Evolutionary conservation across 2,329 filamentous ascomycete genomes (phyloP).

Genomic region (Pestalotiopsis sp.): DNA sequence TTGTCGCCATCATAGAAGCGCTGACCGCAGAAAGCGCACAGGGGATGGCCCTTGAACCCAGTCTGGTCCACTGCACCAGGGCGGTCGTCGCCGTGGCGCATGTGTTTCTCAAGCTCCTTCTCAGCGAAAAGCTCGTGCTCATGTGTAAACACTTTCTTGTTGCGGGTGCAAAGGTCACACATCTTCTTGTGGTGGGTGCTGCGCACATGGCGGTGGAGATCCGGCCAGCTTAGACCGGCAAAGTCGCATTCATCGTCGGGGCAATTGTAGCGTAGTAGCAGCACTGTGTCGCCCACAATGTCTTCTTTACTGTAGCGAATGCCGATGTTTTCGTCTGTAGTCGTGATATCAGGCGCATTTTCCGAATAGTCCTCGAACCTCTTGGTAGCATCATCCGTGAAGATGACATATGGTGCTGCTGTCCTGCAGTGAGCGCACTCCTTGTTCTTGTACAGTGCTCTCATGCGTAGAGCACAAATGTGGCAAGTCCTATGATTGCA

Average conservation of each 20-base stretch:
- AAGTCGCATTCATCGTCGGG: conserved; percentile 78
- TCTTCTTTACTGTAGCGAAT: conserved; percentile 89
- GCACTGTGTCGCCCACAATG: conserved; percentile 87
- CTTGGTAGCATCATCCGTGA: conserved; percentile 83
- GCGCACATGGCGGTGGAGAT: conserved; percentile 81
- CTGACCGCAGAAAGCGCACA: conserved; percentile 89
- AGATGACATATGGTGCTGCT: conserved; percentile 80
- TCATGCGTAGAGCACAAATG: conserved; percentile 88
- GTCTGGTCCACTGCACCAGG: conserved; percentile 90
- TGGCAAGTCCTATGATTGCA: conserved; percentile 98
- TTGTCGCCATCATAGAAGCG: conserved; percentile 97
- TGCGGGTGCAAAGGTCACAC: conserved; percentile 61
- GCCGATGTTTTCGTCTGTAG: conserved; percentile 81
- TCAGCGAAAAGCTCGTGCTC: conserved; percentile 91
- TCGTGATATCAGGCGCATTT: conserved; percentile 65
- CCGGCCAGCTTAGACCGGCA: conserved; percentile 74
- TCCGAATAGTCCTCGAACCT: conserved; percentile 81
- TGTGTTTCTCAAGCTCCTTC: conserved; percentile 81
- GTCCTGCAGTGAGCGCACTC: conserved; percentile 94
- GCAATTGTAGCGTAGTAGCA: conserved; percentile 92
- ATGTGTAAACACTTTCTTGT: conserved; percentile 98
- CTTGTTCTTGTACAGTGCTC: conserved; percentile 94
- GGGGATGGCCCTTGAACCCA: conserved; percentile 92
- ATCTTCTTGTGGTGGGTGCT: conserved; percentile 76
- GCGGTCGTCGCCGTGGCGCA: conserved; percentile 87